phyloP scores from a whole-genome alignment of 441 rosid genomes.

The Populus hybrid region DNA sequence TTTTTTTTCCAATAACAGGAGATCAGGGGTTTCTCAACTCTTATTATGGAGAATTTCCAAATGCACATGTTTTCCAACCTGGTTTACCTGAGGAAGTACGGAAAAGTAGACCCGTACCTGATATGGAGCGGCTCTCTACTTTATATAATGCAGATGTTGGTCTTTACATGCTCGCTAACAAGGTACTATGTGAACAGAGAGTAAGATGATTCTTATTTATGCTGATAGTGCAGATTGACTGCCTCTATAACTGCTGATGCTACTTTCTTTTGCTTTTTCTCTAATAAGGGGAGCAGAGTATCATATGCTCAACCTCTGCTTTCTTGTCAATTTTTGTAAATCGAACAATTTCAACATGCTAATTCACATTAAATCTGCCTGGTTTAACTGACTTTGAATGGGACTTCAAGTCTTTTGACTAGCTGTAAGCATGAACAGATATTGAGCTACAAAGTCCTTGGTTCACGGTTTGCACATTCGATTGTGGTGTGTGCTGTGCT shows the following conservation, averaged over 20 bases:
- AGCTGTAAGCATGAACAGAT: not conserved
- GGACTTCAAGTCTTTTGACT: not conserved
- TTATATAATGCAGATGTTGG: slow-evolving; percentile 96
- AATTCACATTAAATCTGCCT: not conserved
- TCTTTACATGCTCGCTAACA: slow-evolving; percentile 97
- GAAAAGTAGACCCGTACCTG: slow-evolving; percentile 64
- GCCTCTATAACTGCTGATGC: not conserved
- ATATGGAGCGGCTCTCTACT: slow-evolving; percentile 93
- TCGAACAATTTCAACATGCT: not conserved
- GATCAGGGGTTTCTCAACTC: slow-evolving; percentile 95
- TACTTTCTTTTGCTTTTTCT: not conserved
- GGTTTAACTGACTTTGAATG: not conserved
- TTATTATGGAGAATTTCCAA: slow-evolving; percentile 70
- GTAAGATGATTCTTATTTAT: slow-evolving; percentile 3
- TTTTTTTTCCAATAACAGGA: slow-evolving; percentile 31
- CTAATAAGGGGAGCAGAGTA: not conserved
- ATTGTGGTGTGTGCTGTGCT: not conserved
- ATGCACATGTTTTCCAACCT: slow-evolving; percentile 84
- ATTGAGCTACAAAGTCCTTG: not conserved
- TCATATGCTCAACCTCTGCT: not conserved
- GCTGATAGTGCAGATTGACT: not conserved
- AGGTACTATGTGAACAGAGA: slow-evolving; percentile 41
- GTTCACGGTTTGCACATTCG: not conserved
- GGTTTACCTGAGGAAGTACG: slow-evolving; percentile 47
- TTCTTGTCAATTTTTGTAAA: not conserved